Evolutionary conservation across 768 basidiomycete genomes (phyloP), one percentile per base, ranked within the genome.

Genomic region (Chalciporus sphaerocephalus): DNA sequence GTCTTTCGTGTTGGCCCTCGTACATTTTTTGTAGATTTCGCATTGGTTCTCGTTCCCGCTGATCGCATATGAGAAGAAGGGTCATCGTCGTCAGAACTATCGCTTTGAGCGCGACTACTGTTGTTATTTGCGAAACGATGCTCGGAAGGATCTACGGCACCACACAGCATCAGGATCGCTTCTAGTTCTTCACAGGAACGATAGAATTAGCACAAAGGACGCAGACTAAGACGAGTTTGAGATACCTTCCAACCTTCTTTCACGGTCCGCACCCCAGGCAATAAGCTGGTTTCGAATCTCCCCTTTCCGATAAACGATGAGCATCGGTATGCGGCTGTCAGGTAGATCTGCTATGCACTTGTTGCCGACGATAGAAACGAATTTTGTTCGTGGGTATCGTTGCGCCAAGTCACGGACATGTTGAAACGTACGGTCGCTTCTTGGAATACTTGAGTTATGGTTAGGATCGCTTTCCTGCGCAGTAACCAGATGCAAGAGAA

Each of bases 321-420:
- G 70, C 75, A 95, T 98, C 1, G 96, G 96, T 32, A 92, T 68
- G 41, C 92, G 83, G 28, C 79, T 74, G 56, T 97, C 96, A 12
- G 94, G 95, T 27, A 98, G 83, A 66, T 97, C 86, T n/a, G 89
- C 83, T 56, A 99, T 96, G 70, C 92, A 95, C 66, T 92, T 92
- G 69, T 90, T 80, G 28, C 93, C 92, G 4, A 93, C 81, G 56
- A 98, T 98, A 10, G 90, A 92, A 50, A 97, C 87, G 55, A 99
- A 96, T 69, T 98, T 98, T 10, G 93, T 89, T 38, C 85, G 84
- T 2, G 93, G 90, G 64, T 95, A 86, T 42, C 81, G 79, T n/a
- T 71, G 72, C 2, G 96, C 92, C 5, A 99, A 74, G 1, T 72
- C 73, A 5, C 73, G 73, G 21, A 98, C 67, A 41, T 94, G 83